phyloP scores from a whole-genome alignment of 805 yeast genomes.

The Candida railenensis region DNA sequence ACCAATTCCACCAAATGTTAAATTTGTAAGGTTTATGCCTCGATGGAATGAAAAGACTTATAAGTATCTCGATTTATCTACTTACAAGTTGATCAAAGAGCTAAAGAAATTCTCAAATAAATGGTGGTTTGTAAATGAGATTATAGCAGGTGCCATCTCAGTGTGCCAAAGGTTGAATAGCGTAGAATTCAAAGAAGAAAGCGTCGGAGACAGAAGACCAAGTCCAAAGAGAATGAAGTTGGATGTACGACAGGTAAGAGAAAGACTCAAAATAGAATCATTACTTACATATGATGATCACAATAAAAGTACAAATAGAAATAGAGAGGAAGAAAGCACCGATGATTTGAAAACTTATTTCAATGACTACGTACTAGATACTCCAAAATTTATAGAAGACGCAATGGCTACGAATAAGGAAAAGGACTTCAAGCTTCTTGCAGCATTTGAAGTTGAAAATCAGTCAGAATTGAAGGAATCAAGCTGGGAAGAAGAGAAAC shows the following conservation, averaged over 20 bases:
- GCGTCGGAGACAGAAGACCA: neutral
- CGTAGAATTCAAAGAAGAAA: neutral
- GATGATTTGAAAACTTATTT: neutral
- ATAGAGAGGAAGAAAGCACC: neutral
- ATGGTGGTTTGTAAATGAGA: conserved; percentile 15
- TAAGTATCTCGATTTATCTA: neutral
- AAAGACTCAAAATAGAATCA: conserved; percentile 1
- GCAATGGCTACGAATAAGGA: neutral
- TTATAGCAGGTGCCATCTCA: conserved; percentile 3
- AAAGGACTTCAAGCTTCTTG: too few relatives aligned
- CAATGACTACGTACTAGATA: neutral
- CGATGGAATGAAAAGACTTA: neutral
- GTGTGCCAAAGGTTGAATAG: conserved; percentile 6
- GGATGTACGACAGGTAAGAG: neutral
- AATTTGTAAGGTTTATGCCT: neutral
- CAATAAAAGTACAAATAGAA: neutral
- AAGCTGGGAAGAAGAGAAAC: neutral
- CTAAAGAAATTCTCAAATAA: conserved; percentile 2
- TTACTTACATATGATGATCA: neutral
- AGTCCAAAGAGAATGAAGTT: neutral
- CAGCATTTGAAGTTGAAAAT: too few relatives aligned
- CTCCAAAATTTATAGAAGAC: conserved; percentile 2
- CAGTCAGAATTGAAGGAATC: too few relatives aligned
- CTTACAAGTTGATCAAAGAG: neutral
- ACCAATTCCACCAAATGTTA: neutral